These are phyloP conservation scores for Phytophthora colocasiae DNA, from an alignment of 352 stramenopile species.

Conservation along the genomic window DNA sequence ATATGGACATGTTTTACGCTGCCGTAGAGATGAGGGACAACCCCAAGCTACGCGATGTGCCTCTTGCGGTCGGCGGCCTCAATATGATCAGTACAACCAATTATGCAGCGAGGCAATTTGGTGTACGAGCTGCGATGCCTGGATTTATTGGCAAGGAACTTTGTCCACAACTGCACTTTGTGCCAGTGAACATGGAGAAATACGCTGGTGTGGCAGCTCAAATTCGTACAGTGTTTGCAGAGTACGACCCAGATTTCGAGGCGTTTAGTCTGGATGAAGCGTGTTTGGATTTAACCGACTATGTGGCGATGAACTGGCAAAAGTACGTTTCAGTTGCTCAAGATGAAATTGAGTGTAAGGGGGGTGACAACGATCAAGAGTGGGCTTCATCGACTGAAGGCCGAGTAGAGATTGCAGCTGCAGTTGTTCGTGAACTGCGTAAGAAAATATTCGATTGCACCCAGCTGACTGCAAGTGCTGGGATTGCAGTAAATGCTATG, in stretches of 20 bases:
- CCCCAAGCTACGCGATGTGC: constrained; percentile 86
- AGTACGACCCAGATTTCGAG: constrained; percentile 94
- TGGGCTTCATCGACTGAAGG: constrained; percentile 18
- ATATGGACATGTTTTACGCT: constrained; percentile 99
- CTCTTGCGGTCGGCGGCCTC: constrained; percentile 92
- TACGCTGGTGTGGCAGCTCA: constrained; percentile 85
- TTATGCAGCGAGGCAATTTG: constrained; percentile 94
- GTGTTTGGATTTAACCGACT: constrained; percentile 94
- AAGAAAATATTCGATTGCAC: constrained; percentile 84
- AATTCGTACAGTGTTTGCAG: constrained; percentile 86
- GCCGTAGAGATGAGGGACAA: constrained; percentile 95
- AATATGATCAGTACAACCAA: constrained; percentile 97
- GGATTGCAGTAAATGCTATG: constrained; percentile 92
- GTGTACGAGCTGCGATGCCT: constrained; percentile 96
- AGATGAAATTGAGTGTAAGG: constrained; percentile 20
- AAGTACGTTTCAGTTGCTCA: constrained; percentile 37
- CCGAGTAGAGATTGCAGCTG: constrained; percentile 47
- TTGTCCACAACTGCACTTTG: constrained; percentile 94
- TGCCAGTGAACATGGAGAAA: constrained; percentile 91
- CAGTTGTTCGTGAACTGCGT: constrained; percentile 87
- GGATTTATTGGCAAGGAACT: constrained; percentile 97
- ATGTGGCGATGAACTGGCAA: constrained; percentile 71
- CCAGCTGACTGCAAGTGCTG: constrained; percentile 94
- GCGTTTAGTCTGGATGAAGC: constrained; percentile 95
- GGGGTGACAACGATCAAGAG: constrained; percentile 6